Evolutionary conservation across 1,284 basidiomycete species (phyloP), one percentile per base, ranked within the genome.

Genomic region (Cutaneotrichosporon cyanovorans): DNA sequence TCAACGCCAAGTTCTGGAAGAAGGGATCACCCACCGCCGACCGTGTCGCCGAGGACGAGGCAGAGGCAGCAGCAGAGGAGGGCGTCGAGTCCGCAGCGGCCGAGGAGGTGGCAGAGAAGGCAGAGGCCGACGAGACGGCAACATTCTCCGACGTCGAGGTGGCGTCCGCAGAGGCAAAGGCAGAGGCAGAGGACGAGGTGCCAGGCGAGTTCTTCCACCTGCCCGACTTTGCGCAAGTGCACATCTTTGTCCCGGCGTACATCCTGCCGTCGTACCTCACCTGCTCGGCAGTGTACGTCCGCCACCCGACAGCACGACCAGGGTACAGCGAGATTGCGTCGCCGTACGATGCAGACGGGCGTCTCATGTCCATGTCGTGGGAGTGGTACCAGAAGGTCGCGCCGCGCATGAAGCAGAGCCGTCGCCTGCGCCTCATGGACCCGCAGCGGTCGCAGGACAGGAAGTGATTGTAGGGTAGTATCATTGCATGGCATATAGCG

Each of bases 181-280:
- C 15, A 4, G 32, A 20, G 1, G 15, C 25, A 30, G 21, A 18
- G 18, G 19, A 36, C 23, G 16, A 33, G n/a, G 43, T 18, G 25
- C 31, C 40, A 14, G 42, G 40, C 22, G 39, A 66, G 9, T 59
- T 61, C n/a, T 97, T 97, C 78, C 75, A 80, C 59, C 82, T 96
- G 11, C 95, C 95, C 0, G 75, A 79, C 28, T 96, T 83, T 62
- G 87, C 91, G 9, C 80, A 88, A 0, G 89, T 95, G 0, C 88
- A 85, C 77, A 77, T 98, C 41, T 98, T 97, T 76, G 79, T 98
- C 56, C 95, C 95, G 0, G 85, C 92, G 0, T 97, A 96, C 72
- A 81, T 97, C 47, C 90, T 97, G 63, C 81, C 85, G 2, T 88
- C 83, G 44, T 98, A 87, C 77, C 70, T 79, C 40, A 91, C 91